Percentiles rank a stretch among this genome's conserved stretches.
phyloP scores from a whole-genome alignment of 2,329 filamentous ascomycete genomes.

The Lachnellula arida region DNA sequence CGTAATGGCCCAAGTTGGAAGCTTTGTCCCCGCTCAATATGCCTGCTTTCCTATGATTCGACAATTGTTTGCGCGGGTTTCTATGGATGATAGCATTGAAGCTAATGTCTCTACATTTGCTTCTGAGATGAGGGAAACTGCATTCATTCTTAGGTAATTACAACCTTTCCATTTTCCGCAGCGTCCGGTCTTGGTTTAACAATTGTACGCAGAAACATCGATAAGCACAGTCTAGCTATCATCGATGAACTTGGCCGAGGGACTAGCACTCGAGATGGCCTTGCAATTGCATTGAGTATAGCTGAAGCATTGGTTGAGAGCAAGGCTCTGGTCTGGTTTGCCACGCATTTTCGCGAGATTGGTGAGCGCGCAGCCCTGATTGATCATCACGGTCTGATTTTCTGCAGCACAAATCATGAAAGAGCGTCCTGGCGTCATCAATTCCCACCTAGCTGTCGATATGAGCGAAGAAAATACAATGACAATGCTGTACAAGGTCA shows the following conservation, averaged over 20 bases:
- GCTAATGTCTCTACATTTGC: slow-evolving; percentile 92
- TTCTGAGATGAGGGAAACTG: slow-evolving; percentile 92
- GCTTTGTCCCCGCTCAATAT: slow-evolving; percentile 82
- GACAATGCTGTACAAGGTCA: slow-evolving; percentile 84
- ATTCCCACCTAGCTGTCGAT: slow-evolving; percentile 73
- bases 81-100: slow-evolving; percentile 82
- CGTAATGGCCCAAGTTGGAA: slow-evolving; percentile 91
- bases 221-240: slow-evolving; percentile 70
- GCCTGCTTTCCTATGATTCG: slow-evolving; percentile 76
- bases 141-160: slow-evolving; percentile 70
- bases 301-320: slow-evolving; percentile 82
- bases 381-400: not conserved
- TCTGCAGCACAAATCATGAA: slow-evolving; percentile 62
- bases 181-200: not conserved
- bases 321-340: slow-evolving; percentile 81
- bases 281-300: slow-evolving; percentile 86
- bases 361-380: slow-evolving; percentile 32
- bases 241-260: slow-evolving; percentile 90
- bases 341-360: slow-evolving; percentile 85
- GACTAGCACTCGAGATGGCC: slow-evolving; percentile 81
- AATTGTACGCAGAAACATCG: slow-evolving; percentile 57
- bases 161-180: no score
- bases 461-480: slow-evolving; percentile 56
- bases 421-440: slow-evolving; percentile 73
- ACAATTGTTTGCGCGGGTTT: slow-evolving; percentile 82